Percentiles rank a stretch among this genome's conserved stretches.
Evolutionary conservation across 371 early-diverging fungal species (phyloP).

Genomic region (Lichtheimia corymbifera): DNA sequence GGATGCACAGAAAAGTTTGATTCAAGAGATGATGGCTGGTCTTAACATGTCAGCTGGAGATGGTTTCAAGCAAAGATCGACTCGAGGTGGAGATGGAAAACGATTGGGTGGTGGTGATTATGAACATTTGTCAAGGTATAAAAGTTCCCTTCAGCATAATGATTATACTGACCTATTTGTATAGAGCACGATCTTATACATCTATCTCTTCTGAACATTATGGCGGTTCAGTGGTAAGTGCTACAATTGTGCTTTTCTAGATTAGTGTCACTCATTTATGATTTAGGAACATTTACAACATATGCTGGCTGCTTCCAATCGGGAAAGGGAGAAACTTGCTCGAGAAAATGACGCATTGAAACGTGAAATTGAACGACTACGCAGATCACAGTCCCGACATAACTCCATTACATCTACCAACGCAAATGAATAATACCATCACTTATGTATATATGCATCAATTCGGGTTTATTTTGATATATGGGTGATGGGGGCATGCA

Average conservation of each 20-base stretch:
- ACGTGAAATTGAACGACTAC: constrained; percentile 42
- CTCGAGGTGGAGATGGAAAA: neutral
- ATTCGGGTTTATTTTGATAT: neutral
- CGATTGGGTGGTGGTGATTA: neutral
- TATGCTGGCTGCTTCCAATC: constrained; percentile 36
- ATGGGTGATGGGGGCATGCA: too few relatives aligned
- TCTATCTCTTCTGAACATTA: constrained; percentile 5
- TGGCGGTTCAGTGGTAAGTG: neutral
- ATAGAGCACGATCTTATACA: constrained; percentile 1
- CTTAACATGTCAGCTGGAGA: constrained; percentile 12
- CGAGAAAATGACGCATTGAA: constrained; percentile 54
- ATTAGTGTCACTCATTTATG: neutral
- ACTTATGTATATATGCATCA: neutral
- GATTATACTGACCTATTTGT: neutral
- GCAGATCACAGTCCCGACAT: neutral
- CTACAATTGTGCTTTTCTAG: neutral
- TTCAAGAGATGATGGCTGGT: constrained; percentile 29
- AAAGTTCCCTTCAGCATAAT: neutral
- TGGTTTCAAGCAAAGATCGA: neutral
- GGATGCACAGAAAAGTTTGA: constrained; percentile 30
- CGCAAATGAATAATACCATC: constrained; percentile 2
- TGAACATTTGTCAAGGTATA: neutral
- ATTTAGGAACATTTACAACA: constrained; percentile 37
- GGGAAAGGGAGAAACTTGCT: constrained; percentile 53
- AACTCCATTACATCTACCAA: neutral